Evolutionary conservation across 331 rosid genomes (phyloP), one percentile per base, ranked within the genome.

Genomic region (Erythrophleum ivorense): DNA sequence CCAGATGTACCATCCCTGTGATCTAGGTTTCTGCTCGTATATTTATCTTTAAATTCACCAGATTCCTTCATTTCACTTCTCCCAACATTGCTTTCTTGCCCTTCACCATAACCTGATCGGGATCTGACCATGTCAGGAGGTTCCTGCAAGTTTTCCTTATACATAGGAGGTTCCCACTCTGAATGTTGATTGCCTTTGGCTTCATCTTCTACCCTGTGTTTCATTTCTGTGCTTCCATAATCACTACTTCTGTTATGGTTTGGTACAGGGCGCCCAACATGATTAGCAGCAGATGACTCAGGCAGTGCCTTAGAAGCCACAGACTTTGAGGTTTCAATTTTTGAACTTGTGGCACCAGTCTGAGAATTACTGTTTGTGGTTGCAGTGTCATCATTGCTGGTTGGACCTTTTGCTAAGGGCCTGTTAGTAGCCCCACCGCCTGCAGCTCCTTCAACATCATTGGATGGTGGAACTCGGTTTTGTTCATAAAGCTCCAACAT

Each of bases 401-500:
- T 78, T 48, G 88, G 86, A 71, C 83, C 85, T 84, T 91, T 95
- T 8, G 73, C 49, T 5, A 81, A 21, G 69, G 81, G 41, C 55
- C 91, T 85, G 71, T 83, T 89, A 73, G 88, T 66, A 57, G 86
- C 69, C 53, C 90, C 93, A 77, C 85, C 86, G n/a, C 84, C 94
- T 11, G 85, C 50, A 88, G 88, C 86, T 76, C 92, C 97, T 85
- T 91, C 97, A 21, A 83, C 89, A 40, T 95, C 98, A 73, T 80
- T 90, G 66, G 94, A 86, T 76, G 88, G 94, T 49, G 94, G 94
- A 79, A 87, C 81, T 71, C 93, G 90, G 80, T 95, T 93, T 82
- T 93, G 99, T 86, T 95, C 98, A 71, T 95, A 93, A 43, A 95
- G 91, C 89, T 95, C 99, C 86, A 93, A 86, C 99, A 95, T 95